Base-by-base conservation (phyloP, 306 rosid species). In the Sphenostylis stenocarpa region DNA sequence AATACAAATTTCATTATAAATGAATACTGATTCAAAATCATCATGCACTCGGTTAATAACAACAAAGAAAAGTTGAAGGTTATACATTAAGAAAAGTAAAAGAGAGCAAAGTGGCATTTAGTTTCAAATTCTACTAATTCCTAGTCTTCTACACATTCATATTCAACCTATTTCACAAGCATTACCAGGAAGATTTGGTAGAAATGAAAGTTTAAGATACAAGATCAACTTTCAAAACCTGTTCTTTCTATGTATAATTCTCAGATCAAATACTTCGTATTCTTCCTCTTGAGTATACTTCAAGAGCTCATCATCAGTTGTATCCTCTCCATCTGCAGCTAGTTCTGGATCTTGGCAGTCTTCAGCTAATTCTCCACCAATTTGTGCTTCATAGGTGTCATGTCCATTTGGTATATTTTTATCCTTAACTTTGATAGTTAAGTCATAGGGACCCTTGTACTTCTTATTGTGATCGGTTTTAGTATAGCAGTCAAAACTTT, bases 211-310 rank as follows among this genome's bases (percentile, higher is more conserved):
- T 65, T 45, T 34, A 73, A 62, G 31, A 66, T 39, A 62, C n/a
- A 45, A 43, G 61, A 74, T 34, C 48, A 24, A 28, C 19, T 41
- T 38, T 44, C 51, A 65, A 86, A 84, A 96, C 99, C 99, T 96
- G 90, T 96, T 96, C 68, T 91, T 96, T 75, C 99, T 87, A 83
- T 96, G 99, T 84, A 96, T 64, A 63, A 96, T 86, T 88, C 96
- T 88, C 21, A 96, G 87, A 51, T 96, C 88, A 57, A 92, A 92
- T 39, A 92, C 93, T 87, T 96, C 99, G 61, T 80, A 85, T 51
- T 92, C 97, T 39, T 93, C 91, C 26, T 86, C 86, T 16, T 73
- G 82, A 57, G 61, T 80, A 73, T 77, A 84, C 80, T 86, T 84
- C 9, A 70, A 70, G 72, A 90, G 77, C 63, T 95, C 97, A 67